Evolutionary conservation across 164 flowering plant genomes (phyloP), one percentile per base, ranked within the genome.

Genomic region (Hamamelis virginiana): DNA sequence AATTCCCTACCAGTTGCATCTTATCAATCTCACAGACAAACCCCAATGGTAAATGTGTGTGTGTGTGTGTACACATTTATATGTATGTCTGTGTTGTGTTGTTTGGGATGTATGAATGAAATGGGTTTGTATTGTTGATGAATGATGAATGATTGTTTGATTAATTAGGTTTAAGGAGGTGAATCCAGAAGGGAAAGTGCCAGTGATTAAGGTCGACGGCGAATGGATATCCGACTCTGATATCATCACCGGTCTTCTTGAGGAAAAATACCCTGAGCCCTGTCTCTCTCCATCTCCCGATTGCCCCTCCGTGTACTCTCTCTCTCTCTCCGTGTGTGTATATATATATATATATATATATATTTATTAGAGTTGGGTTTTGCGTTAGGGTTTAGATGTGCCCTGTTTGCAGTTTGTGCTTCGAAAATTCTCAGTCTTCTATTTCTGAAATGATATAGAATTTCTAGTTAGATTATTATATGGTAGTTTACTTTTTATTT

Each of bases 181-280:
- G 65, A 90, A 77, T 55, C 95, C 98, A 46, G 91, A 86, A 76
- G 98, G 97, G 64, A 91, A 90, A 62, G 96, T 91, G 51, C 98
- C 98, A 0, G 82, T 90, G 69, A 44, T 85, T 59, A 94, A 90
- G 75, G 59, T 80, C 48, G 96, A 84, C 22, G 93, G 79, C 23
- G 81, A 87, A 77, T 94, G 96, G 96, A 76, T 84, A 27, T 21
- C 94, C 10, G 98, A 91, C 47, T 91, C 98, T 41, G 98, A 94
- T 78, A 89, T 89, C 11, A 86, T 94, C 59, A 86, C 87, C 38
- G 85, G 82, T 25, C 65, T 84, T 57, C 62, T 94, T n/a, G 97
- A 91, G 82, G 93, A 91, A 72, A 90, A 90, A 66, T 84, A 69
- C 73, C 94, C 97, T 8, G 82, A 84, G 10, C 93, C 92, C 43